phyloP scores from a whole-genome alignment of 2,329 filamentous ascomycete genomes.

The Seiridium unicorne region DNA sequence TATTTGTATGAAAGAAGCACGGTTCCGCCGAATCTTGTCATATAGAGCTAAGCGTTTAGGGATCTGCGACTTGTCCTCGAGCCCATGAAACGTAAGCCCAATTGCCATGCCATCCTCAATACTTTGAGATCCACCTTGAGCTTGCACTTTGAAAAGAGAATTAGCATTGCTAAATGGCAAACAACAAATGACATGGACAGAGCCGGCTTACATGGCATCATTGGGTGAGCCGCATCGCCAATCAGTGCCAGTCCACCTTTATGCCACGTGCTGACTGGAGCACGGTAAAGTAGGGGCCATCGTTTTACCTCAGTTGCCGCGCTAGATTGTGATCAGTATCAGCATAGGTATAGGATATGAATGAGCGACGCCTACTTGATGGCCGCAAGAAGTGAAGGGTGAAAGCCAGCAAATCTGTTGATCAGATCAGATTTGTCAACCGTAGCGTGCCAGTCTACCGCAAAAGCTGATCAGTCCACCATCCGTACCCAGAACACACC shows the following conservation, averaged over 20 bases:
- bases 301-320: constrained; percentile 32
- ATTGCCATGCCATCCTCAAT: constrained; percentile 35
- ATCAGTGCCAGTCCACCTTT: constrained; percentile 29
- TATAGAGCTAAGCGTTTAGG: constrained; percentile 22
- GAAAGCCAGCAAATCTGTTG: constrained; percentile 23
- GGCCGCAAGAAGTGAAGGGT: constrained; percentile 23
- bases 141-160: constrained; percentile 29
- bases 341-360: constrained; percentile 24
- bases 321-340: constrained; percentile 15
- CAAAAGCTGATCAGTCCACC: too few species aligned
- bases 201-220: constrained; percentile 31
- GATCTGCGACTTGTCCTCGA: constrained; percentile 23
- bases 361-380: constrained; percentile 25
- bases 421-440: constrained; percentile 28
- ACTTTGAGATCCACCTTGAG: constrained; percentile 33
- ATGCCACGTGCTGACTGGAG: constrained; percentile 29
- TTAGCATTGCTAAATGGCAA: background rate
- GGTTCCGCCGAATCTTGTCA: constrained; percentile 19
- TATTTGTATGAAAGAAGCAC: constrained; percentile 23
- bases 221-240: constrained; percentile 37
- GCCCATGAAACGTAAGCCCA: constrained; percentile 16
- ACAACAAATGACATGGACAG: background rate
- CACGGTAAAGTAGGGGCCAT: constrained; percentile 34
- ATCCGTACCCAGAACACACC: too few species aligned
- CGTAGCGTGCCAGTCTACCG: constrained; percentile 28